phyloP scores from a whole-genome alignment of 192 early-diverging fungal species.

The Entomortierella chlamydospora region DNA sequence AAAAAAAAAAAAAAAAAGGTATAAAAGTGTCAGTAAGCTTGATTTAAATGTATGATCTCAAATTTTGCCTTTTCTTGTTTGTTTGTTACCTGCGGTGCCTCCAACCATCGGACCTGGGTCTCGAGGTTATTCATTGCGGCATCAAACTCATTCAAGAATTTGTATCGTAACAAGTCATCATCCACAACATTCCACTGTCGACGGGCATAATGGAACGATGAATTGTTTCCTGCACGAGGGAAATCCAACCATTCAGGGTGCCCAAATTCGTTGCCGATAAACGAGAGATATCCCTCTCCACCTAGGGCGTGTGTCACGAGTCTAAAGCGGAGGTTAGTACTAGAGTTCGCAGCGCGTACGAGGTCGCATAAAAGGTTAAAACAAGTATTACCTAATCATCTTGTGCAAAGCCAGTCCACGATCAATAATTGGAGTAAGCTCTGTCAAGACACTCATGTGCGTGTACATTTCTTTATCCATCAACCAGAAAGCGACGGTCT shows the following conservation, averaged over 20 bases:
- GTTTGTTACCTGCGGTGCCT: constrained; percentile 64
- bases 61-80: background rate
- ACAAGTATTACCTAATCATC: constrained; percentile 80
- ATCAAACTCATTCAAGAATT: constrained; percentile 94
- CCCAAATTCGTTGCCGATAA: constrained; percentile 98
- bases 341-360: too few species aligned
- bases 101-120: constrained; percentile 75
- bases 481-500: constrained; percentile 98
- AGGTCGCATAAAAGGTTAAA: too few species aligned
- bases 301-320: constrained; percentile 88
- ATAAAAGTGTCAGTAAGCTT: background rate
- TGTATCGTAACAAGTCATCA: constrained; percentile 89
- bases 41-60: background rate
- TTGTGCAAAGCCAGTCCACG: constrained; percentile 96
- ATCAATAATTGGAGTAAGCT: constrained; percentile 91
- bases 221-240: constrained; percentile 91
- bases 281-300: constrained; percentile 96
- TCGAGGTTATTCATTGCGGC: constrained; percentile 85
- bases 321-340: constrained; percentile 34
- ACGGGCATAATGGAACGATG: constrained; percentile 92
- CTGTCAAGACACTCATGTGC: constrained; percentile 86
- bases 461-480: constrained; percentile 99
- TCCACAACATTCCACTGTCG: constrained; percentile 97
- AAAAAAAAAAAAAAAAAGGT: background rate
- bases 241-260: constrained; percentile 99